Base-by-base conservation (phyloP, 164 flowering plant species). In the Warburgia ugandensis region DNA sequence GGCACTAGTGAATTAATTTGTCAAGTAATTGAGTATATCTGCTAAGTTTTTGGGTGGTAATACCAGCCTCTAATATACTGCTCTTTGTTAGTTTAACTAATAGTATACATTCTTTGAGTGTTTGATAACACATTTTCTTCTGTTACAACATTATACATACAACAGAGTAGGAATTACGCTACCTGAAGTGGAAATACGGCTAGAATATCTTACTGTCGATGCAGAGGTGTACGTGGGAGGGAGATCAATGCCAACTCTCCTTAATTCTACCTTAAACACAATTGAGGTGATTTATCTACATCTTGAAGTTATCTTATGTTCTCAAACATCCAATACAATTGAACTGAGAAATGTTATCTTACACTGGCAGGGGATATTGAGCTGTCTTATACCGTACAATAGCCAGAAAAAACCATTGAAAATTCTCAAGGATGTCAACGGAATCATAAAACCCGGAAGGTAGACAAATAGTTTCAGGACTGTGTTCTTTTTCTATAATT, bases 191-290 rank as follows among this genome's bases (percentile, higher is more conserved):
- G 87, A 80, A 69, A 66, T 83, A 7, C 59, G 85, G 30, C 78
- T 56, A 29, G 76, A 83, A 63, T 28, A 75, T 60, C 52, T 83
- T 26, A 62, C 67, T 0, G 56, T 77, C 12, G 75, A 78, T 36
- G 92, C 75, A 28, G 77, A 80, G 35, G 75, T 66, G 8, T 75
- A 75, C 58, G 56, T 67, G 46, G 87, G 77, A 35, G 66, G 68
- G 39, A 69, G 92, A 50, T 79, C 87, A 17, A 67, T 80, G 48
- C 92, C 92, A 5, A 80, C 87, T 31, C 70, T 83, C 32, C 22
- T 45, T 29, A 83, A 80, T 57, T 29, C 78, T 7, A 21, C 73
- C 29, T 2, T 77, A 29, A 83, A 83, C 59, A 19, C 62, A 1
- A 32, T 75, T 1, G 89, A 79, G 77, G 84, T 73, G 33, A 41